Evolutionary conservation across 73 alveolate genomes (phyloP), one percentile per base, ranked within the genome.

Genomic region (Paramecium caudatum): DNA sequence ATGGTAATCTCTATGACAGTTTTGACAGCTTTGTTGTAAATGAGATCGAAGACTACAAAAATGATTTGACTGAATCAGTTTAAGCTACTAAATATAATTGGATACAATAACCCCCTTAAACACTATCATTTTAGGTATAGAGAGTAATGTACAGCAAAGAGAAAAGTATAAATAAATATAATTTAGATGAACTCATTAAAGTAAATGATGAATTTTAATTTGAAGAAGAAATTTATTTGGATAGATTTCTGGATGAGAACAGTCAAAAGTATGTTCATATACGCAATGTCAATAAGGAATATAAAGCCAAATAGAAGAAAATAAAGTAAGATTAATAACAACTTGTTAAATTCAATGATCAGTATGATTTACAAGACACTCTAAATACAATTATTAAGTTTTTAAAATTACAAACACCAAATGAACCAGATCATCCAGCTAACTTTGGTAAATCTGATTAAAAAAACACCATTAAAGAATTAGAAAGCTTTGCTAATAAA

Each of bases 141-240:
- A 94, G 98, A 84, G 96, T 91, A 9, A n/a, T 15, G 16, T 94
- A 83, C 61, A 85, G 70, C 33, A 65, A 94, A 78, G 93, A 90
- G 8, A 49, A 82, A 39, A 63, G 93, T 61, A 68, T 61, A 19
- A 1, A 16, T 1, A 4, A 32, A 23, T 50, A 19, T 5, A 16
- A 41, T 41, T 74, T 41, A 74, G 90, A 61, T 37, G 85, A 78
- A 5, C 65, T 88, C 5, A 47, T 69, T 12, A 96, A 96, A 90
- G 19, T 78, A 47, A 91, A 94, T 65, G 90, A 88, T 32, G 82
- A 85, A 16, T 95, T 96, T 80, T 68, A 90, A n/a, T 91, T 96
- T 91, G 98, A 96, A 0, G 68, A 95, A 46, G 95, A 63, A 23
- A 84, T 95, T 2, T 95, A 68, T 50, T 90, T 94, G 8, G 99